Evolutionary conservation across 306 rosid genomes (phyloP).

Genomic region (Potentilla sterilis): DNA sequence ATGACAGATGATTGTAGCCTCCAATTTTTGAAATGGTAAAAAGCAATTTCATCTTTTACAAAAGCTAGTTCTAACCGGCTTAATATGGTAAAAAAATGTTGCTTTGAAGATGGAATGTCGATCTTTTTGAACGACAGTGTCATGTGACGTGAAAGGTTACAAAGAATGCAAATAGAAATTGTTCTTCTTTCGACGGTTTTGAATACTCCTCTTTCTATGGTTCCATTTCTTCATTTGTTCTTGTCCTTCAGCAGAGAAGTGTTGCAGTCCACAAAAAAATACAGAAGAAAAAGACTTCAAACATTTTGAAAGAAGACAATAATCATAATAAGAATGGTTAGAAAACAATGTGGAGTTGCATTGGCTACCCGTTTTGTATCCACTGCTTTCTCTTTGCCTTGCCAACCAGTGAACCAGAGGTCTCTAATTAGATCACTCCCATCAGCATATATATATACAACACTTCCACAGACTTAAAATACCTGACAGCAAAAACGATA

Average conservation of each 20-base stretch:
- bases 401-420: conserved; percentile 6
- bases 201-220: neutral
- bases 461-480: neutral
- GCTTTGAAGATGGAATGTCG: neutral
- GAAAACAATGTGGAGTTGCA: conserved; percentile 11
- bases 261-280: conserved; percentile 18
- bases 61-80: neutral
- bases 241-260: neutral
- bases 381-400: conserved; percentile 1
- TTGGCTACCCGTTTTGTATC: conserved; percentile 10
- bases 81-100: neutral
- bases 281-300: conserved; percentile 11
- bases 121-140: neutral
- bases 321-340: conserved; percentile 22
- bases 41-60: neutral
- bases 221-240: neutral
- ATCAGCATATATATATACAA: neutral
- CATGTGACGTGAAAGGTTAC: neutral
- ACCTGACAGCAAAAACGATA: neutral
- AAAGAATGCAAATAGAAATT: neutral
- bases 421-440: neutral
- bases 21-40: neutral
- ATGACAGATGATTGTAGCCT: neutral
- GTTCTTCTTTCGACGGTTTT: neutral
- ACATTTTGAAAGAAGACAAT: neutral